phyloP scores from a whole-genome alignment of 106 monocot species.

The Dendrobium catenatum region DNA sequence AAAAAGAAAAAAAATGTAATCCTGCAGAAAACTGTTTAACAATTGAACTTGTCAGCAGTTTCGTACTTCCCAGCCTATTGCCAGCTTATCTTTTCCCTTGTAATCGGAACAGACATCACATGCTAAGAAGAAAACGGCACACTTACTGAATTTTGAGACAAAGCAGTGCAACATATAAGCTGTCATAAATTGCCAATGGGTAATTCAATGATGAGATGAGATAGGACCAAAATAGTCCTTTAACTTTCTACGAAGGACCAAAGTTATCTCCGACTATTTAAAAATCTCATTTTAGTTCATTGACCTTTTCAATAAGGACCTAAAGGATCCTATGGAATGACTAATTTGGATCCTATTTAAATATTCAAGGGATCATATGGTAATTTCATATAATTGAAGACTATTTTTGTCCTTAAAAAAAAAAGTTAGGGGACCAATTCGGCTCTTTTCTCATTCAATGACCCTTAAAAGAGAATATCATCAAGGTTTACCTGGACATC shows the following conservation, averaged over 20 bases:
- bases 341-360: no score
- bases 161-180: not conserved
- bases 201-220: not conserved
- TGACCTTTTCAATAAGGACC: no score
- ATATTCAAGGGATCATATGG: no score
- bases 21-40: not conserved
- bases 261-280: no score
- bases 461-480: not conserved
- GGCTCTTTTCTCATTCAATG: not conserved
- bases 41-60: not conserved
- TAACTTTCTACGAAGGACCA: no score
- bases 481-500: constrained; percentile 80
- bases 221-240: no score
- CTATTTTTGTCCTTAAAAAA: no score
- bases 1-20: not conserved
- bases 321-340: no score
- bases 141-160: not conserved
- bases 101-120: not conserved
- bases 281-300: no score
- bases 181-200: not conserved
- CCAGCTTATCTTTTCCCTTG: not conserved
- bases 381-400: no score
- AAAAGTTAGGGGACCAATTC: no score
- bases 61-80: not conserved
- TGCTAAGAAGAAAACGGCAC: not conserved